These are phyloP conservation scores for Schizonepeta tenuifolia DNA, from an alignment of 257 asterid genomes.

Conservation along the genomic window DNA sequence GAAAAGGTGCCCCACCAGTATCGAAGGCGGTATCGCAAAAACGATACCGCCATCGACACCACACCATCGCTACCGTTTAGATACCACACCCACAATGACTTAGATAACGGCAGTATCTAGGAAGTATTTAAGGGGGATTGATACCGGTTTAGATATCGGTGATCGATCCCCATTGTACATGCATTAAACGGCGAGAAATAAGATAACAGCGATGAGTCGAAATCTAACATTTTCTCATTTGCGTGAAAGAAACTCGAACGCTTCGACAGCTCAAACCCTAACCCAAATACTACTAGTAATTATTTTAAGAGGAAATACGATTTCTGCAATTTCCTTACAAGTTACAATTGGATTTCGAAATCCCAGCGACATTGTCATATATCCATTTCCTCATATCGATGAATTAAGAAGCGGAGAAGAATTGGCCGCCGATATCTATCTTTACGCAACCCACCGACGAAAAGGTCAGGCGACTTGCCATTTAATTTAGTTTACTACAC, in stretches of 20 bases:
- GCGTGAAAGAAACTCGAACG: neutral
- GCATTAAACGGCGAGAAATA: neutral
- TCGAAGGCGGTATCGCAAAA: no score
- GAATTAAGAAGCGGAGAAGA: conserved; percentile 13
- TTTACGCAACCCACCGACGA: conserved; percentile 22
- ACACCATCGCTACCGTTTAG: no score
- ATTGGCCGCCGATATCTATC: conserved; percentile 30
- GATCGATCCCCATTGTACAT: no score
- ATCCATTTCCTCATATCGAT: neutral
- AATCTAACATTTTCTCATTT: neutral
- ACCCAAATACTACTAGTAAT: neutral
- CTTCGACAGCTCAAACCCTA: neutral
- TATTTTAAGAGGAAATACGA: neutral
- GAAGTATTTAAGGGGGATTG: no score
- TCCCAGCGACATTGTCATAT: neutral
- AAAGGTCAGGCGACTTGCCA: conserved; percentile 26
- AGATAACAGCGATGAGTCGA: neutral
- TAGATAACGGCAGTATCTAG: no score
- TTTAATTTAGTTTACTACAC: no score
- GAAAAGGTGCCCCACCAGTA: no score
- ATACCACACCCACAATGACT: no score
- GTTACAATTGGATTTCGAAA: neutral
- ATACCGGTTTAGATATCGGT: no score
- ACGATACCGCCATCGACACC: no score
- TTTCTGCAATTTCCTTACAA: neutral